These are phyloP conservation scores for Ogataea nitratoaversa DNA, from an alignment of 805 yeast genomes.

Conservation along the genomic window DNA sequence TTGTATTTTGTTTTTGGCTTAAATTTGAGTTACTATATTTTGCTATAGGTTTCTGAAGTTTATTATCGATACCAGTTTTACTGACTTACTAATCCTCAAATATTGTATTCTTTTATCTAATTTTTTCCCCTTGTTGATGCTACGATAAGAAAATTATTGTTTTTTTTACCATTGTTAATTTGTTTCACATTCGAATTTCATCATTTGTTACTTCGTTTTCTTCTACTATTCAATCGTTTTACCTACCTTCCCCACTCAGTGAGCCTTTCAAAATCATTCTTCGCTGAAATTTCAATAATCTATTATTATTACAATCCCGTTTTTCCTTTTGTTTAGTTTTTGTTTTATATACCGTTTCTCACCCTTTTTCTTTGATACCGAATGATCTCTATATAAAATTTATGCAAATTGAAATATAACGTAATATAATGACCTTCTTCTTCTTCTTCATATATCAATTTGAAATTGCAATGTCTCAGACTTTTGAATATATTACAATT, in stretches of 20 bases:
- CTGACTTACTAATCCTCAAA: no score
- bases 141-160: neutral
- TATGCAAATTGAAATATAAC: no score
- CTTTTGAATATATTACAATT: no score
- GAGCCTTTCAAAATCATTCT: neutral
- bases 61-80: no score
- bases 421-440: neutral
- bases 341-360: neutral
- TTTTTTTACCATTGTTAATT: neutral
- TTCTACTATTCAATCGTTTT: neutral
- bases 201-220: neutral
- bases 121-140: neutral
- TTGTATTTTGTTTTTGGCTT: no score
- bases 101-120: neutral
- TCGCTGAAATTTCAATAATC: neutral
- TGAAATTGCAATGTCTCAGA: no score
- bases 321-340: neutral
- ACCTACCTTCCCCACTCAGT: neutral
- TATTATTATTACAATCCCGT: neutral
- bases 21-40: no score
- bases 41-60: no score
- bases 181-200: neutral
- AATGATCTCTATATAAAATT: conserved; percentile 1
- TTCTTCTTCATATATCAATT: no score
- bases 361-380: conserved; percentile 1